Percentiles rank a stretch among this genome's conserved stretches.
These are phyloP conservation scores for Bretschneidera sinensis DNA, from an alignment of 345 rosid genomes.

Conservation along the genomic window DNA sequence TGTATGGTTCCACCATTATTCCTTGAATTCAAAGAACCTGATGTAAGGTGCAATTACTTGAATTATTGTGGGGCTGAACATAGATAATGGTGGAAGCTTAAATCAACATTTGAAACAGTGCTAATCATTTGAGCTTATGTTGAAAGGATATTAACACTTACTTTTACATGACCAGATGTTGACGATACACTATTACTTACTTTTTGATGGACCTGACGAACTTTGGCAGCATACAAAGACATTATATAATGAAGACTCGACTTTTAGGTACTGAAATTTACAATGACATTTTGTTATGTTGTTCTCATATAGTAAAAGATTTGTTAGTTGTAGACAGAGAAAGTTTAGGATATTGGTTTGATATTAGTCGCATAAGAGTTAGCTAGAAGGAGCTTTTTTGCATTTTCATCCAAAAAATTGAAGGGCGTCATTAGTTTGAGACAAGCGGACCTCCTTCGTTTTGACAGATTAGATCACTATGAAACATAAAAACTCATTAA, in stretches of 20 bases:
- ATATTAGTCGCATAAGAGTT: neutral
- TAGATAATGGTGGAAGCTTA: too few species aligned
- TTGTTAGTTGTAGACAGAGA: too few species aligned
- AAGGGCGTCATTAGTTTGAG: too few species aligned
- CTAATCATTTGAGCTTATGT: neutral
- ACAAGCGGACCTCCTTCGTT: too few species aligned
- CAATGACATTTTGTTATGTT: neutral
- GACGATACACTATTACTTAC: slow-evolving; percentile 87
- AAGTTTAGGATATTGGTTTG: too few species aligned
- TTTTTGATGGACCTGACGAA: slow-evolving; percentile 86
- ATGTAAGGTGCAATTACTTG: neutral
- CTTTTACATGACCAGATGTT: slow-evolving; percentile 57
- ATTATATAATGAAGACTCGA: slow-evolving; percentile 61
- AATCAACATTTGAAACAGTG: neutral
- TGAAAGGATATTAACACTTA: slow-evolving; percentile 5
- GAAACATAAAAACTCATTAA: neutral
- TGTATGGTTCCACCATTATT: too few species aligned
- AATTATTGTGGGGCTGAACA: neutral
- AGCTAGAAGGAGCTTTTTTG: neutral
- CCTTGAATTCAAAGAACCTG: neutral
- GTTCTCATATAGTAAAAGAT: too few species aligned
- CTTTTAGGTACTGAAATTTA: slow-evolving; percentile 53
- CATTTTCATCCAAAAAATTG: neutral
- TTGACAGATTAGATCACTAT: too few species aligned
- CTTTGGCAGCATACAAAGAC: slow-evolving; percentile 67